Evolutionary conservation across 768 basidiomycete species (phyloP), one percentile per base, ranked within the genome.

Genomic region (Boletellus ananas): DNA sequence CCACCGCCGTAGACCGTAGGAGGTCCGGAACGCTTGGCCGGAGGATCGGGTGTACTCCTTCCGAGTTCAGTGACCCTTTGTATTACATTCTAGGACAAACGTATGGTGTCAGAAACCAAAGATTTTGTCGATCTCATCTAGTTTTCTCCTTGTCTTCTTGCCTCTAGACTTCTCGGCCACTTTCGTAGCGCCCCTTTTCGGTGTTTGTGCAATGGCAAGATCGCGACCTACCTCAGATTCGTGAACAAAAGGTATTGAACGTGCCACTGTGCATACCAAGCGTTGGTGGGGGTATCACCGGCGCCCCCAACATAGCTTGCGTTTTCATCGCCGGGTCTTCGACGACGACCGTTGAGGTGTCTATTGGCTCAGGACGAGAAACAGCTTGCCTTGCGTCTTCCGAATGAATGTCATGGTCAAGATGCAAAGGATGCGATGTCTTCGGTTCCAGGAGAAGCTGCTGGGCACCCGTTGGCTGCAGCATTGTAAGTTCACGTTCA

Each of bases 41-140:
- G n/a, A n/a, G 13, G 9, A 39, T 23, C 38, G 21, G 20, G 38
- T 12, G 38, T 39, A 39, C 39, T 23, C 14, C 23, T 7, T 7
- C 23, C 23, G 6, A 14, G 7, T 16, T 27, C 14, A 14, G 25
- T 16, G 10, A 11, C 7, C 29, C 11, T 20, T 14, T 35, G 36
- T 29, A 21, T 27, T 23, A 40, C 18, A 33, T 12, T 38, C 38
- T 23, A 45, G 18, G 29, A 35, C 29, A 9, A 16, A 35, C 36
- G 23, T 23, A 14, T 31, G 17, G n/a, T 18, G 33, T 39, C 6
- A 65, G 45, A 65, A 65, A 39, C 60, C 62, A 55, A 63, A 63
- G 12, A 63, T 63, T 37, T 50, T 51, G 44, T 64, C 63, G 20
- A 65, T 65, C 45, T 65, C 62, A 31, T 65, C 62, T 2, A 54